A percentile compares a stretch with the other conserved stretches of the same genome.
These are phyloP conservation scores for Kazachstania africana DNA, from an alignment of 805 yeast species.

Conservation along the genomic window DNA sequence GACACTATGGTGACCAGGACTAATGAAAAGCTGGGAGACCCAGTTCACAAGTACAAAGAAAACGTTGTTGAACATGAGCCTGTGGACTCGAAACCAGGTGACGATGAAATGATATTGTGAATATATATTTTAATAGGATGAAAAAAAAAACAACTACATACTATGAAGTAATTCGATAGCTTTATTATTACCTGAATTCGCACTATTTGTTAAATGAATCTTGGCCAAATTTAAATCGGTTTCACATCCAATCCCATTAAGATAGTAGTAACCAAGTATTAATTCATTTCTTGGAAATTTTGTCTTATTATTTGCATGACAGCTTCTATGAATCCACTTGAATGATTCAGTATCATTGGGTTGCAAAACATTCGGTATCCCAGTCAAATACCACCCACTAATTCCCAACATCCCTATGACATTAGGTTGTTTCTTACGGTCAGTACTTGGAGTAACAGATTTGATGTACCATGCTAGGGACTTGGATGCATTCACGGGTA, in stretches of 20 bases:
- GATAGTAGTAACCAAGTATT: constrained; percentile 57
- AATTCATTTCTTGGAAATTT: constrained; percentile 54
- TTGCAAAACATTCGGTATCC: constrained; percentile 41
- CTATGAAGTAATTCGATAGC: constrained; percentile 27
- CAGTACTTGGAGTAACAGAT: constrained; percentile 34
- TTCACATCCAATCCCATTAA: constrained; percentile 50
- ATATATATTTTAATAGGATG: too few species aligned
- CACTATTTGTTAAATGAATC: constrained; percentile 46
- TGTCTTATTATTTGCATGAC: constrained; percentile 34
- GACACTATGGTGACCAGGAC: too few species aligned
- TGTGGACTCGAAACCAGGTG: too few species aligned
- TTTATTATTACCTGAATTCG: constrained; percentile 47
- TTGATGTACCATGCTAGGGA: constrained; percentile 66
- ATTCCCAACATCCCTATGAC: constrained; percentile 60
- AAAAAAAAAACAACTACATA: too few species aligned
- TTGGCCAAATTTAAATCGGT: constrained; percentile 33
- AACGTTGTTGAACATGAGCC: too few species aligned
- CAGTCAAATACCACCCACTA: constrained; percentile 70
- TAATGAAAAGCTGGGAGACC: too few species aligned
- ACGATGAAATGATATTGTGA: too few species aligned
- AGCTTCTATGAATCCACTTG: constrained; percentile 48
- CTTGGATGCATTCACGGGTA: constrained; percentile 40
- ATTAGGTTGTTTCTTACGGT: constrained; percentile 33
- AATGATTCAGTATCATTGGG: constrained; percentile 55
- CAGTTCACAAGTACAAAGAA: too few species aligned